These are phyloP conservation scores for Euclidium syriacum DNA, from an alignment of 345 rosid genomes.

Conservation along the genomic window DNA sequence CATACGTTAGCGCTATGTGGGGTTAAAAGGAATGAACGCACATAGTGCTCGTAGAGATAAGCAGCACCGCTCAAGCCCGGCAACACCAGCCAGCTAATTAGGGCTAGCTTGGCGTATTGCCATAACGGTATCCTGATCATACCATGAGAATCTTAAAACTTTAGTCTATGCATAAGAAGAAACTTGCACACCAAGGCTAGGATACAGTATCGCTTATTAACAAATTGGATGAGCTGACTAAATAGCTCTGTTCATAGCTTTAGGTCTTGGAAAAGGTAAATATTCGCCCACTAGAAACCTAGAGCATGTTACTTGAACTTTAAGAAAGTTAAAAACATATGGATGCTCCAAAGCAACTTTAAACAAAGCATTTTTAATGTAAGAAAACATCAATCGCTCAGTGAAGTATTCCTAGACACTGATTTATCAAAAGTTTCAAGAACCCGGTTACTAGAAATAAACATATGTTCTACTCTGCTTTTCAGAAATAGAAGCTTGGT, in stretches of 20 bases:
- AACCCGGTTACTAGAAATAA: neutral
- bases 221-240: neutral
- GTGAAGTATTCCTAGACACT: neutral
- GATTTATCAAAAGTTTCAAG: neutral
- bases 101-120: constrained; percentile 64
- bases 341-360: neutral
- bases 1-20: constrained; percentile 54
- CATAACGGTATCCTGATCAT: constrained; percentile 68
- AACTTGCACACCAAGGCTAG: neutral
- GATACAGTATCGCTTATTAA: too few relatives aligned
- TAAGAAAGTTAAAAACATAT: neutral
- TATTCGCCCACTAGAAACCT: neutral
- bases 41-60: constrained; percentile 60
- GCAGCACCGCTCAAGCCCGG: constrained; percentile 89
- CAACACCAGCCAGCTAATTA: constrained; percentile 76
- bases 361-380: neutral
- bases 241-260: neutral
- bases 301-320: neutral
- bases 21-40: constrained; percentile 66
- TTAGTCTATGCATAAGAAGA: neutral
- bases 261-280: neutral
- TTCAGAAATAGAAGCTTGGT: neutral
- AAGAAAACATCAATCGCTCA: neutral
- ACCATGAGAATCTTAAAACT: neutral
- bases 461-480: neutral